Base-by-base conservation (phyloP, 495 filamentous ascomycete species). In the Pyrenula massariospora region DNA sequence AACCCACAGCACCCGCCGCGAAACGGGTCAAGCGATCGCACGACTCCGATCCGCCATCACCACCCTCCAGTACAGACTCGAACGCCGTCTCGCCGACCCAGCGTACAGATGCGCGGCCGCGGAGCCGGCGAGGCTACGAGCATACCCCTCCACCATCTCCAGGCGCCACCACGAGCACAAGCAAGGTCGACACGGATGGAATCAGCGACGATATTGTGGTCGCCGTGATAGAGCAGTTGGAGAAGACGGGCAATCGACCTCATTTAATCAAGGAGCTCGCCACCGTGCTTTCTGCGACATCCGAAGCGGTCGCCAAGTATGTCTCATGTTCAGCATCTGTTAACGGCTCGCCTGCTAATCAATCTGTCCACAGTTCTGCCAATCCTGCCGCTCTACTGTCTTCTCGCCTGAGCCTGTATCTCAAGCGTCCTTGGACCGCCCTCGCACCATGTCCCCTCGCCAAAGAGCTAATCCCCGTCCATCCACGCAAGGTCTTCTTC, bases 171-270 rank as follows among this genome's bases (percentile, higher is more conserved):
- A 70, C 64, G 42, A 64, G 73, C 64, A 65, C 81, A 60, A 73
- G 77, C 66, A 85, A 84, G 68, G 85, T 97, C 63, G 89, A 95
- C 65, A 79, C 91, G 57, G 84, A 91, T 59, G 87, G 87, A 53
- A 93, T 96, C 70, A 87, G 88, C 63, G 93, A 98, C 68, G 91
- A 95, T 59, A 94, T 98, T 57, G 91, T 98, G 48, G 84, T 93
- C 59, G 91, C 81, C 11, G 91, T 95, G 49, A 90, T 97, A 57
- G 74, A 93, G 56, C 91, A 94, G 70, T 74, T 98, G 57, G 88
- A 97, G 68, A 85, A 85, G 67, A 93, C 94, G 10, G 88, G 87
- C 25, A 98, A 98, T 72, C 78, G 90, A 54, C 93, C 93, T 2
- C 93, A 96, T 61, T 72, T 96, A 22, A 88, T 96, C 53, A 96